Evolutionary conservation across 2,329 filamentous ascomycete species (phyloP), one percentile per base, ranked within the genome.

Genomic region (Dothideomycetes sp.): DNA sequence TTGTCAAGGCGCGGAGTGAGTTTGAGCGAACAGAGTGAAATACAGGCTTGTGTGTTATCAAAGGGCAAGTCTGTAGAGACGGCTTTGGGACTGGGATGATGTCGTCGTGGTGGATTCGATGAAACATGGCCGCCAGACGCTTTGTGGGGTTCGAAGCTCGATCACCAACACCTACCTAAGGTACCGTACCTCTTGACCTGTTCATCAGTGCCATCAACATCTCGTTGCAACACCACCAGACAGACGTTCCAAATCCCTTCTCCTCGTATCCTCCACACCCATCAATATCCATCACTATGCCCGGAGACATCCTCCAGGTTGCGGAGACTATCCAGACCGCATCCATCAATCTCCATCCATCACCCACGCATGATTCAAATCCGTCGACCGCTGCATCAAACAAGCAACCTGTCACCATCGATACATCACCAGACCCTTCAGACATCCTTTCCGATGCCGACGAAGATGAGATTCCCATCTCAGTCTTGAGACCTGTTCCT

Each of bases 271-370:
- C 7, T 27, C 12, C 22, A 27, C 7, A 12, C 12, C 7, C 22
- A 12, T 7, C 22, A 12, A 27, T 12, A 7, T 14, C 4, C 5
- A 11, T 22, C 31, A 42, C 14, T 12, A 57, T 55, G 52, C 24
- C 50, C 4, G 56, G 59, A 19, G 44, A 47, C 14, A 54, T 51
- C 29, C 55, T 60, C 16, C 55, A 91, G 56, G 64, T 89, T 42
- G 83, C 84, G 34, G 83, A 84, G 52, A 81, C 81, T 24, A 67
- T 94, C 48, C 88, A 95, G 60, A 79, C 82, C 12, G 83, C 79
- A 24, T 83, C 82, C 55, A 80, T 94, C 63, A 81, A 84, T 46
- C 73, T 66, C 34, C 56, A 77, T 38, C 87, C 87, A 0, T 84
- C 83, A 30, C 71, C 79, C 4, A 60, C 57, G 36, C 81, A 84